phyloP scores from a whole-genome alignment of 768 basidiomycete genomes.

The Termitomyces sp. region DNA sequence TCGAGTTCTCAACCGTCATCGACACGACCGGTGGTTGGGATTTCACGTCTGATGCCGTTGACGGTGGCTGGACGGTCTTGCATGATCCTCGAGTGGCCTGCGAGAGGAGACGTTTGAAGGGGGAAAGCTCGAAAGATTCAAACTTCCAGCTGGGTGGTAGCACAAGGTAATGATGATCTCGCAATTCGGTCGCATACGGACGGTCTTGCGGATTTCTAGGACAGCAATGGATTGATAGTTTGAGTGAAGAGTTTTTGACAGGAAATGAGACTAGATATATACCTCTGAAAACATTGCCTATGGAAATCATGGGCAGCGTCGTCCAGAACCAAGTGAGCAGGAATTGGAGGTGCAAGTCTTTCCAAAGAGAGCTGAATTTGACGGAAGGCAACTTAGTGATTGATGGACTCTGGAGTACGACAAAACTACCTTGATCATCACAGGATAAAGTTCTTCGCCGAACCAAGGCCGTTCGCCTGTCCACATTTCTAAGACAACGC shows the following conservation, averaged over 20 bases:
- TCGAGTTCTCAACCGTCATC: background rate
- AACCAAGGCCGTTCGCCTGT: conserved; percentile 87
- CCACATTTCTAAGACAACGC: conserved; percentile 95
- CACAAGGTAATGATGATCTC: conserved; percentile 57
- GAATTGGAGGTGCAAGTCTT: conserved; percentile 71
- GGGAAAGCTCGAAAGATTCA: conserved; percentile 8
- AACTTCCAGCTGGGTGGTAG: conserved; percentile 51
- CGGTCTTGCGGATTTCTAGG: conserved; percentile 64
- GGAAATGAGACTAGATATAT: conserved; percentile 15
- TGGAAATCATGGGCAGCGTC: conserved; percentile 67
- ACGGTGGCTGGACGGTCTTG: background rate
- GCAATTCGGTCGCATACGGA: conserved; percentile 60
- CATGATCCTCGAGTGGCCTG: conserved; percentile 9
- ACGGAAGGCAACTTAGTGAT: background rate
- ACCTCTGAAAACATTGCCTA: conserved; percentile 73
- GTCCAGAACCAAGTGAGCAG: conserved; percentile 58
- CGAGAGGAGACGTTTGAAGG: conserved; percentile 5
- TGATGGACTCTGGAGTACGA: background rate
- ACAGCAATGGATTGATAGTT: background rate
- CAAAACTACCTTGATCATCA: conserved; percentile 69
- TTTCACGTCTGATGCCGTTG: background rate
- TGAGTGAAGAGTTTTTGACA: background rate
- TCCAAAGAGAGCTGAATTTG: conserved; percentile 55
- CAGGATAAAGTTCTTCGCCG: conserved; percentile 64
- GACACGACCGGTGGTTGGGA: conserved; percentile 1